Evolutionary conservation across 139 green algal genomes (phyloP), one percentile per base, ranked within the genome.

Genomic region (Closterium sp.): DNA sequence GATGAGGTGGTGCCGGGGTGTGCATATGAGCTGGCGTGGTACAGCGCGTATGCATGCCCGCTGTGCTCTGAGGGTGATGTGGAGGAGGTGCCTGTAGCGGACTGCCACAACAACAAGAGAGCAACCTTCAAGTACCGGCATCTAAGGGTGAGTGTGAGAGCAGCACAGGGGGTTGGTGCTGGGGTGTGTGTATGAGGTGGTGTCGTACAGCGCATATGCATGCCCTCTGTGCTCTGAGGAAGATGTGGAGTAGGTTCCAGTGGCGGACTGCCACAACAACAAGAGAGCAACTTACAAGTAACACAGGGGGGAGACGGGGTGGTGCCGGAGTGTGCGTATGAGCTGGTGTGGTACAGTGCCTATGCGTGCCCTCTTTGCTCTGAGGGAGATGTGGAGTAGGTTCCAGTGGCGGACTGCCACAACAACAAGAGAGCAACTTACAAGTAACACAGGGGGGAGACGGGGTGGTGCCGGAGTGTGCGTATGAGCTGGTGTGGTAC

Each of bases 331-430:
- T 79, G 62, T 79, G 62, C 13, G 1, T 79, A 27, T 79, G 62
- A 79, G 24, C 89, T 92, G 70, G 42, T 89, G 28, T 92, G 89
- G 89, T 92, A 89, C 86, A 89, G 31, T 9, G n/a, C 62, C 0
- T 92, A 92, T 89, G 38, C 86, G 30, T 30, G 24, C 22, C 62
- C 22, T 92, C 89, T 92, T 9, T 92, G 89, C 89, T 45, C 42
- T n/a, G 70, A 89, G 27, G 62, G 0, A 2, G 89, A 50, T 13
- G 38, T 50, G 38, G 38, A 92, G 9, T 24, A 28, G n/a, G 89
- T 92, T 2, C 1, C 31, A 10, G 27, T 92, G 27, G 31, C 89
- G 5, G n/a, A 62, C 62, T 92, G 89, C 89, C 24, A n/a, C 1
- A 86, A 21, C 89, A 90, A 90, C 89, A 30, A 32, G 70, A 38